Conservation (phyloP, 345 rosid genomes). For the Arabidopsis arenosa region DNA sequence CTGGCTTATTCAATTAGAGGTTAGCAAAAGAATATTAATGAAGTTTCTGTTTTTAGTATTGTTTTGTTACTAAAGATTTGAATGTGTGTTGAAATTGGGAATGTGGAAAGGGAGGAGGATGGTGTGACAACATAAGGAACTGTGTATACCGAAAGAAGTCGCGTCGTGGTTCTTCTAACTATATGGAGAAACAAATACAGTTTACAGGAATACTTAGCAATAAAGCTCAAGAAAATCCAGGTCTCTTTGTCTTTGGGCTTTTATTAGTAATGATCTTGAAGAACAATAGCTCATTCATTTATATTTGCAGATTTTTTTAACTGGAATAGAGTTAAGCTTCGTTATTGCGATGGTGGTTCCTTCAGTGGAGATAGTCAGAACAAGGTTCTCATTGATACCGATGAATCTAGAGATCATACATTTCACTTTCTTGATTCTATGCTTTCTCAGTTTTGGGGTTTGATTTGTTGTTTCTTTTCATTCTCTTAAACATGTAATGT, state of each 20-base stretch:
- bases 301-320: slow-evolving; percentile 79
- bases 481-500: neutral
- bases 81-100: slow-evolving; percentile 11
- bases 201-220: slow-evolving; percentile 78
- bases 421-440: neutral
- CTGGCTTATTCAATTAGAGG: slow-evolving; percentile 98
- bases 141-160: slow-evolving; percentile 76
- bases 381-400: slow-evolving; percentile 48
- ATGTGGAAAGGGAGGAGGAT: slow-evolving; percentile 79
- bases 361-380: slow-evolving; percentile 77
- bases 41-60: neutral
- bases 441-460: neutral
- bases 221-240: slow-evolving; percentile 76
- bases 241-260: slow-evolving; percentile 35
- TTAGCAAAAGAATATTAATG: slow-evolving; percentile 23
- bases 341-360: slow-evolving; percentile 98
- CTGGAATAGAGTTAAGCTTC: slow-evolving; percentile 95
- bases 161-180: slow-evolving; percentile 72
- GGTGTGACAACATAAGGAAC: slow-evolving; percentile 73
- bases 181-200: slow-evolving; percentile 75
- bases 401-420: slow-evolving; percentile 16
- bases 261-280: slow-evolving; percentile 1
- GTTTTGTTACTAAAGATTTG: neutral
- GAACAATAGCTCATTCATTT: neutral
- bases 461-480: neutral